Base-by-base conservation (phyloP, 148 eudicot genomes). In the Amaranthus cruentus region DNA sequence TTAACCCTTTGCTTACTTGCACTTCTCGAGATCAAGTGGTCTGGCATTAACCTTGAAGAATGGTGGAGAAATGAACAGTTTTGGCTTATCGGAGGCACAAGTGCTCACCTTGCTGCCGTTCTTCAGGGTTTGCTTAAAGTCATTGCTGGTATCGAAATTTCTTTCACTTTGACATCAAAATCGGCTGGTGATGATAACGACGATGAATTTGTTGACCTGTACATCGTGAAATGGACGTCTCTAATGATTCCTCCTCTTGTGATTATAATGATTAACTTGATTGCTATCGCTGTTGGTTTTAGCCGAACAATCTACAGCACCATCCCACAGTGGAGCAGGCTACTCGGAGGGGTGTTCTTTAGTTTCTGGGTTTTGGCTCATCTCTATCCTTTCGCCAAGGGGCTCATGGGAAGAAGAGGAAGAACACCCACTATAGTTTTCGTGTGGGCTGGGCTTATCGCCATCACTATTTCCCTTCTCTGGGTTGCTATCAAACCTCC, bases 361-460 rank as follows among this genome's bases (percentile, higher is more conserved):
- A 79, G 82, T 18, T 52, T 56, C 4, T 79, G 82, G 78, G 82
- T 79, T 4, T 43, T 74, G 72, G 55, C 75, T 6, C 77, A 69
- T 38, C 47, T 73, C 18, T 58, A 79, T 53, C 82, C 82, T 7
- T 79, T 79, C 3, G 70, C 78, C 0, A 65, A 63, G 62, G 82
- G 82, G 8, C 56, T 79, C 12, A 70, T 63, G 72, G 82, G 82
- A 38, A 64, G 73, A 9, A 55, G 74, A 44, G 77, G 78, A 51
- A 66, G 68, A 49, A 70, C 74, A 15, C 78, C 75, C 0, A 72
- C 71, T 1, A 74, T 79, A 5, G 78, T 79, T 10, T 75, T 14
- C 15, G 70, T 79, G 5, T 79, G 82, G 82, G 43, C 78, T 0
- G 82, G 82, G 0, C 69, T 79, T 10, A 70, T 79, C 4, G 75